A percentile compares a stretch with the other conserved stretches of the same genome.
phyloP scores from a whole-genome alignment of 2,329 filamentous ascomycete species.

The Didymella keratinophila region DNA sequence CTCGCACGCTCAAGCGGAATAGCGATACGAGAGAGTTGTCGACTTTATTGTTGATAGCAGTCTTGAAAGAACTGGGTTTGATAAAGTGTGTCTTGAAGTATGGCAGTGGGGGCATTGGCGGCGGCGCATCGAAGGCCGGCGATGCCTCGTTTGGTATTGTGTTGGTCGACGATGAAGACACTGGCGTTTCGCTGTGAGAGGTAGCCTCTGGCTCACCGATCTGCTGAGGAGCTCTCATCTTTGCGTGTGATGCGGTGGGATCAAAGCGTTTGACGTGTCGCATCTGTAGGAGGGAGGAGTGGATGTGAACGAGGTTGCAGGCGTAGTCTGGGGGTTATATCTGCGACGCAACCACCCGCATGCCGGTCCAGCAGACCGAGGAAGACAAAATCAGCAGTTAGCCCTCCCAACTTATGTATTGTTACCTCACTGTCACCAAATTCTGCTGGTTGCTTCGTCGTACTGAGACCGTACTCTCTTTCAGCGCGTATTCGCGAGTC shows the following conservation, averaged over 20 bases:
- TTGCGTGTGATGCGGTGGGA: not conserved
- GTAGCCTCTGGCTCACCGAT: not conserved
- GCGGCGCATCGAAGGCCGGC: constrained; percentile 6
- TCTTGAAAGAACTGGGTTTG: constrained; percentile 29
- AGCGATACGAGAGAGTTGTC: constrained; percentile 31
- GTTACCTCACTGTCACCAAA: constrained; percentile 10
- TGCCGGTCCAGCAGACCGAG: not conserved
- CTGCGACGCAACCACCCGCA: not conserved
- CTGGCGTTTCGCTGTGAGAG: not conserved
- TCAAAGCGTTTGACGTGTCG: not conserved
- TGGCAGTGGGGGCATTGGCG: constrained; percentile 28
- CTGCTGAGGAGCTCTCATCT: constrained; percentile 1
- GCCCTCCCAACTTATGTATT: not conserved
- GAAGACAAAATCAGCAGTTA: constrained; percentile 3
- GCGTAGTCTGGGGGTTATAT: constrained; percentile 4
- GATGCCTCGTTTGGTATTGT: not conserved
- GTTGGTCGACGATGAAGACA: constrained; percentile 1
- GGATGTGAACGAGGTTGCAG: not conserved
- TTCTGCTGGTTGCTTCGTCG: not conserved
- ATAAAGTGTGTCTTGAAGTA: constrained; percentile 30
- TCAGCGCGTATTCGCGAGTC: constrained; percentile 12
- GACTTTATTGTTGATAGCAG: constrained; percentile 28
- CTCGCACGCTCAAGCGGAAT: constrained; percentile 30
- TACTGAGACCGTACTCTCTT: constrained; percentile 12
- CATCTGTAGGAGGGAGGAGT: not conserved